Percentiles rank a stretch among this genome's conserved stretches.
Evolutionary conservation across 768 basidiomycete species (phyloP).

Genomic region (Lentinula detonsa): DNA sequence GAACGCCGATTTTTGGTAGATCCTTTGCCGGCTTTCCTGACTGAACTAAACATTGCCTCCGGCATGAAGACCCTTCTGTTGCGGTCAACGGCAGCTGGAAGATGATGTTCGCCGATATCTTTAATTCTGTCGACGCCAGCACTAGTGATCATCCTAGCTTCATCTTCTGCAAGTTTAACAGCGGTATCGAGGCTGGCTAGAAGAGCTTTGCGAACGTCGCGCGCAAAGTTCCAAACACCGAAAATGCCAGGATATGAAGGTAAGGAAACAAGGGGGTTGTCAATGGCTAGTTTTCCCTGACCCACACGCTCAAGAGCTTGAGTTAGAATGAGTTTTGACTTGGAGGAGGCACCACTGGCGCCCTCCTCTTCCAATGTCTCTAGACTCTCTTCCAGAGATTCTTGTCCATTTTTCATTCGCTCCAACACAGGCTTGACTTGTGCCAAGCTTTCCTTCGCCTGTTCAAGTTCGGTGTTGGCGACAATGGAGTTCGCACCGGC

Average conservation of each 20-base stretch:
- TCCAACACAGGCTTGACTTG: slow-evolving; percentile 77
- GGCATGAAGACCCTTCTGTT: slow-evolving; percentile 85
- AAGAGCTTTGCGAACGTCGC: slow-evolving; percentile 71
- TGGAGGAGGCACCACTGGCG: slow-evolving; percentile 42
- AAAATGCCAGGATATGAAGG: slow-evolving; percentile 83
- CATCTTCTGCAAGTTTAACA: slow-evolving; percentile 75
- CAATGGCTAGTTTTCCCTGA: slow-evolving; percentile 64
- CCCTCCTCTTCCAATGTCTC: slow-evolving; percentile 76
- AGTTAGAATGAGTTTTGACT: slow-evolving; percentile 54
- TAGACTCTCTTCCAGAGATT: slow-evolving; percentile 72
- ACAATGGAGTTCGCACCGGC: slow-evolving; percentile 81
- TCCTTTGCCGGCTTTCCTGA: slow-evolving; percentile 32
- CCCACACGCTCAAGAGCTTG: slow-evolving; percentile 73
- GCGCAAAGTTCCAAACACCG: slow-evolving; percentile 80
- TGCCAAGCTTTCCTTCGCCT: slow-evolving; percentile 64
- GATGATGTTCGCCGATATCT: slow-evolving; percentile 66
- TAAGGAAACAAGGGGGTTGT: slow-evolving; percentile 38
- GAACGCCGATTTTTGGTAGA: slow-evolving; percentile 28
- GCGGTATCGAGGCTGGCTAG: slow-evolving; percentile 78
- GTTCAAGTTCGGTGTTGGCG: slow-evolving; percentile 71
- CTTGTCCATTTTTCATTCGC: slow-evolving; percentile 73
- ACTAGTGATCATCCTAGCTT: slow-evolving; percentile 65
- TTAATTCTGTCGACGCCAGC: slow-evolving; percentile 61
- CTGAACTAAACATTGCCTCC: slow-evolving; percentile 90
- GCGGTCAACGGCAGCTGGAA: slow-evolving; percentile 78